Percentiles rank a stretch among this genome's conserved stretches.
Conservation (phyloP, 2,329 filamentous ascomycete species). For the Penicillium sp. region DNA sequence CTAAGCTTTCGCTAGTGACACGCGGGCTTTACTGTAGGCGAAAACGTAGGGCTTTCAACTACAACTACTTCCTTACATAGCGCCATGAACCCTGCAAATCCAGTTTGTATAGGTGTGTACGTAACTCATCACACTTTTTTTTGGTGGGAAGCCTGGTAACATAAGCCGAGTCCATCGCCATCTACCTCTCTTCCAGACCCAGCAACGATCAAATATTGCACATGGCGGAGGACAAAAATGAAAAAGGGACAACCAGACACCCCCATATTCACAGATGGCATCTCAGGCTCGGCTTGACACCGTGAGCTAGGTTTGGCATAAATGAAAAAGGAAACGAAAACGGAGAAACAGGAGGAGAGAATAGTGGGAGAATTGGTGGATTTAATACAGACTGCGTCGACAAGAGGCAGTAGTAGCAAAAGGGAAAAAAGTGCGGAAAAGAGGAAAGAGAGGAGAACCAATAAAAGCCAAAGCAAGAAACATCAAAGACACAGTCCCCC, state of each 20-base stretch:
- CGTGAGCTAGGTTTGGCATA: conserved; percentile 15
- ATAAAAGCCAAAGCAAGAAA: conserved; percentile 8
- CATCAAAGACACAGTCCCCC: conserved; percentile 17
- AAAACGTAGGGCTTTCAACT: too few relatives aligned
- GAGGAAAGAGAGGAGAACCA: too few relatives aligned
- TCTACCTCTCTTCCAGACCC: conserved; percentile 20
- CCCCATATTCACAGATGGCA: conserved; percentile 16
- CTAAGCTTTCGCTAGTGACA: background rate
- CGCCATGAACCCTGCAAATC: too few relatives aligned
- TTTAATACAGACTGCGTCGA: conserved; percentile 32
- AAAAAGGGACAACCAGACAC: conserved; percentile 18
- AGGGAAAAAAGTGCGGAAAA: conserved; percentile 18
- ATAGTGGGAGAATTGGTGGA: conserved; percentile 27
- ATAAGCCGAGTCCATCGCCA: conserved; percentile 17
- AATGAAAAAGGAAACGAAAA: conserved; percentile 17
- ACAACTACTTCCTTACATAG: too few relatives aligned
- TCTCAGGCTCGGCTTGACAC: conserved; percentile 22
- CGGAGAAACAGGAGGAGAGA: conserved; percentile 11
- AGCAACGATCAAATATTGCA: conserved; percentile 20
- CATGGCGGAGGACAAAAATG: conserved; percentile 15
- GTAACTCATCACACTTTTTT: conserved; percentile 28
- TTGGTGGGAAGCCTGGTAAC: conserved; percentile 17
- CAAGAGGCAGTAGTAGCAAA: conserved; percentile 28
- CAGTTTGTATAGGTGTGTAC: conserved; percentile 22
- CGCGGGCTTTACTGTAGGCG: too few relatives aligned